Base-by-base conservation (phyloP, 2,329 filamentous ascomycete genomes). In the Fonsecaea multimorphosa region DNA sequence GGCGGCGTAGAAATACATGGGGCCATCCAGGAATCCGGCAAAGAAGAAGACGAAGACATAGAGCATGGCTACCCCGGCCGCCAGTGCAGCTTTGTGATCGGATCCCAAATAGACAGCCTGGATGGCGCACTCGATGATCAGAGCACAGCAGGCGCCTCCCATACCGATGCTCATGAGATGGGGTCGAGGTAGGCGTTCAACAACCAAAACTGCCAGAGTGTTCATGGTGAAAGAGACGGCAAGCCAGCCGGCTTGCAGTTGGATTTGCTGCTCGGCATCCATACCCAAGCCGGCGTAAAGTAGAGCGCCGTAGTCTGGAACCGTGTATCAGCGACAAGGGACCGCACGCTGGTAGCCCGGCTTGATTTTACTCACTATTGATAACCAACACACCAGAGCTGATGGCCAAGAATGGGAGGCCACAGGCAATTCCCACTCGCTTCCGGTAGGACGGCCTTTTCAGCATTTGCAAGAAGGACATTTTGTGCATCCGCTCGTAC, bases 201-300 rank as follows among this genome's bases (percentile, higher is more conserved):
- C 24, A 11, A 65, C 6, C 5, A 65, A 24, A 1, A 54, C 14
- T 1, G 62, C 56, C 2, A 61, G 27, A 14, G 24, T 9, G 32
- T 59, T 57, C 36, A 27, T 31, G 9, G 40, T 46, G 34, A 57
- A 36, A 1, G 56, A 22, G 77, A 9, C 22, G 2, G 3, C 22
- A 8, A 53, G 22, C 19, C n/a, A 53, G 51, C 51, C 27, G 4
- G 51, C 51, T n/a, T 53, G 51, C 11, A 59, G 58, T 2, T 44
- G 29, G 2, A 65, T 32, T 36, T 65, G 62, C 16, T 29, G 29
- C 27, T 40, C 49, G 0, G 77, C 79, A 1, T 74, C 72, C 44
- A 84, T 78, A 2, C 81, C 81, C 0, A 83, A 76, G 1, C 78
- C 75, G 9, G 73, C 71, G 69, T 83, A 83, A 34, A 84, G 78